phyloP scores from a whole-genome alignment of 2,329 filamentous ascomycete species.

The Fusarium virguliforme region DNA sequence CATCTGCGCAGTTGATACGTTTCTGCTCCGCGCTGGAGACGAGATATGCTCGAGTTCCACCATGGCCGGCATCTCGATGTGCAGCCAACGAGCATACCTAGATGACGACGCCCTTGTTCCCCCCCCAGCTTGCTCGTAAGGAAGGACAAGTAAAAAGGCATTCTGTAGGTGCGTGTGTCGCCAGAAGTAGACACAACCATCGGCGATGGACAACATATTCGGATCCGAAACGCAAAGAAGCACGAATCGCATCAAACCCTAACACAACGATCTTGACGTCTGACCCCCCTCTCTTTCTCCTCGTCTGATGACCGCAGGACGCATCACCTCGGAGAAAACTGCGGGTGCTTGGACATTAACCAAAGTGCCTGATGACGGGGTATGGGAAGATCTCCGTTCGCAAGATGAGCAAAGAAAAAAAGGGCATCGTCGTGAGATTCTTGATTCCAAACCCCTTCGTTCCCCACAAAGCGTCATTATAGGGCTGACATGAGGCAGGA shows the following conservation, averaged over 20 bases:
- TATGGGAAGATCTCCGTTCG: conserved; percentile 8
- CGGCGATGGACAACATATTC: conserved; percentile 8
- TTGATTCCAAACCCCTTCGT: conserved; percentile 5
- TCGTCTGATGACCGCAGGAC: conserved; percentile 38
- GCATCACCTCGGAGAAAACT: conserved; percentile 21
- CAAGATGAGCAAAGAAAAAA: neutral
- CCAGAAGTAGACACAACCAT: conserved; percentile 19
- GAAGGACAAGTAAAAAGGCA: neutral
- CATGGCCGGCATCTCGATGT: neutral
- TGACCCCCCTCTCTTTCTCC: neutral
- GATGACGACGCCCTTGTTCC: neutral
- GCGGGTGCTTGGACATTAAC: neutral
- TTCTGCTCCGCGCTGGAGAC: conserved; percentile 19
- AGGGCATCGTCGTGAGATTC: conserved; percentile 1
- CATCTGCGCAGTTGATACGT: conserved; percentile 3
- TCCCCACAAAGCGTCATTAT: conserved; percentile 27
- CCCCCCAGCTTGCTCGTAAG: neutral
- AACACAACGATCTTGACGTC: conserved; percentile 3
- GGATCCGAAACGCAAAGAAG: conserved; percentile 25
- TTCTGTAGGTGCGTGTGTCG: neutral
- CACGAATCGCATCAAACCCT: conserved; percentile 4
- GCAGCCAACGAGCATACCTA: neutral
- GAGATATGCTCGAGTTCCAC: conserved; percentile 23
- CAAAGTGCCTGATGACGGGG: conserved; percentile 25
- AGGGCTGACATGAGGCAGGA: conserved; percentile 39